Evolutionary conservation across 1,284 basidiomycete genomes (phyloP).

Genomic region (Pascua sp.): DNA sequence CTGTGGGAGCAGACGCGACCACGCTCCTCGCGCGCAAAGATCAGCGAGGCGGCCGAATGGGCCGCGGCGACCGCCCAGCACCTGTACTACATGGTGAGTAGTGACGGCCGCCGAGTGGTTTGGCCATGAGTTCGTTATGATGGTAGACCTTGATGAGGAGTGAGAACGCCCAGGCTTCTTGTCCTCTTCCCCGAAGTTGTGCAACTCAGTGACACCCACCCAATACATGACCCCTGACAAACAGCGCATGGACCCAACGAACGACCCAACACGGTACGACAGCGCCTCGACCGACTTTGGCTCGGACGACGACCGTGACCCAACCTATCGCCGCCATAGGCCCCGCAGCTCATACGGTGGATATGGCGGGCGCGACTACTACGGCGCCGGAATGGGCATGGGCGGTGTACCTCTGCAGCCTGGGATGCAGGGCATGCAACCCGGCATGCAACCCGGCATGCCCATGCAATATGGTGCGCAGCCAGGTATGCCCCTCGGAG

Average conservation of each 20-base stretch:
- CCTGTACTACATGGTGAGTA: slow-evolving; percentile 39
- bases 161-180: neutral
- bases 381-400: neutral
- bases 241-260: neutral
- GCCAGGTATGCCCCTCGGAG: neutral
- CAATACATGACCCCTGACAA: too few species aligned
- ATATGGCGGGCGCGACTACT: neutral
- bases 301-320: neutral
- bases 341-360: neutral
- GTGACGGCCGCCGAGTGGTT: neutral
- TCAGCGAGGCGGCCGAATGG: slow-evolving; percentile 38
- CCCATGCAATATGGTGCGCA: neutral
- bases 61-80: slow-evolving; percentile 45
- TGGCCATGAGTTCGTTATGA: neutral
- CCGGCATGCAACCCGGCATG: neutral
- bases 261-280: neutral
- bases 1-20: slow-evolving; percentile 39
- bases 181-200: too few species aligned
- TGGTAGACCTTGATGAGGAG: neutral
- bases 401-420: neutral
- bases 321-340: neutral
- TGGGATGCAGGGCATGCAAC: neutral
- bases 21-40: slow-evolving; percentile 24
- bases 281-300: neutral
- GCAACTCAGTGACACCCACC: neutral